Conservation (phyloP, 148 eudicot species). For the Rhododendron kiyosumense region DNA sequence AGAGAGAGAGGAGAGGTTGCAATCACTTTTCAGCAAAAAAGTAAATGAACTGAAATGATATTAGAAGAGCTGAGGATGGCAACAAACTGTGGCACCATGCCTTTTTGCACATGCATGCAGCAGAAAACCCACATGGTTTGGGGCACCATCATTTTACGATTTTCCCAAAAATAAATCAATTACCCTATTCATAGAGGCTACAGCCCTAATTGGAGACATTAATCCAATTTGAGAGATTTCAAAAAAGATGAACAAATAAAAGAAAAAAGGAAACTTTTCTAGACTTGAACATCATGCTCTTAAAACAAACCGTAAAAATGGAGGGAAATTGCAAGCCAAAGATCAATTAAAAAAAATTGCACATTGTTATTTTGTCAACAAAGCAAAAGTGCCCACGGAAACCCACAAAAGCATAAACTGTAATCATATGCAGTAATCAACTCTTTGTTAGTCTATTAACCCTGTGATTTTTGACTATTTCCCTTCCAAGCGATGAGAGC, state of each 20-base stretch:
- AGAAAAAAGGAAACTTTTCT: not conserved
- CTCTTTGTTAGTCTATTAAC: not conserved
- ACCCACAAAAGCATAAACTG: not conserved
- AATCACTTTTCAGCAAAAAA: slow-evolving; percentile 5
- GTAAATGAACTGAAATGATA: slow-evolving; percentile 8
- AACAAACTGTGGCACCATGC: not conserved
- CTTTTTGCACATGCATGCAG: slow-evolving; percentile 27
- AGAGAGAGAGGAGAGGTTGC: not conserved
- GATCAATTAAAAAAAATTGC: not conserved
- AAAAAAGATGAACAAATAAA: not conserved
- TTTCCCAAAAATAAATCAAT: not conserved
- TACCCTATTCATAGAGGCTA: not conserved
- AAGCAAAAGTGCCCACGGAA: slow-evolving; percentile 8
- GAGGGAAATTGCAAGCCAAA: not conserved
- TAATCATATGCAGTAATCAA: too few relatives aligned
- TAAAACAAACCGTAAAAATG: not conserved
- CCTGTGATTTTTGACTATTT: slow-evolving; percentile 15
- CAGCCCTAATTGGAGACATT: not conserved
- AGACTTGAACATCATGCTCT: not conserved
- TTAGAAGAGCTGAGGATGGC: not conserved
- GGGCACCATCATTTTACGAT: not conserved
- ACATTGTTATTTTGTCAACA: slow-evolving; percentile 8
- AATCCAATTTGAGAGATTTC: not conserved
- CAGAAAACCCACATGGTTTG: not conserved
- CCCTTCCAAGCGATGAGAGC: slow-evolving; percentile 10